phyloP scores from a whole-genome alignment of 768 basidiomycete genomes.

The Termitomyces sp. region DNA sequence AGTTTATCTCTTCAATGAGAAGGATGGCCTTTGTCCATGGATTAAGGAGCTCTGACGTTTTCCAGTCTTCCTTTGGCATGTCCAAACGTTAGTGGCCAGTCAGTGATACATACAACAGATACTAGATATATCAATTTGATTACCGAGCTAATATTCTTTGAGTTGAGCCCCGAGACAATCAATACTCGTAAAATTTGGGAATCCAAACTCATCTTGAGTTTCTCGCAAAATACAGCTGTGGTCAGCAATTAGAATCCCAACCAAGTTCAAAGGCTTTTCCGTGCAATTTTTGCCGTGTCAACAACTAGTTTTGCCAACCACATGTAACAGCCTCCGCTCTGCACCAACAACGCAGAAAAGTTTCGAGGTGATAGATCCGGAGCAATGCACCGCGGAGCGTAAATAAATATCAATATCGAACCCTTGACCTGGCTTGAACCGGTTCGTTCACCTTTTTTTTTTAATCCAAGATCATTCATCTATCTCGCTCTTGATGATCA shows the following conservation, averaged over 20 bases:
- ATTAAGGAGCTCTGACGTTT: neutral
- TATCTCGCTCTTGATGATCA: neutral
- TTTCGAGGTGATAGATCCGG: neutral
- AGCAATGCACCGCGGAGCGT: conserved; percentile 2
- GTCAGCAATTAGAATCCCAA: neutral
- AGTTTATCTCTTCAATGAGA: neutral
- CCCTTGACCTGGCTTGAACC: neutral
- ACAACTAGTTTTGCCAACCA: neutral
- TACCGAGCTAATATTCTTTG: neutral
- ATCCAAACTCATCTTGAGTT: neutral
- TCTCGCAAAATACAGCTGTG: neutral
- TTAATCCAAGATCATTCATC: neutral
- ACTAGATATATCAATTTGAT: neutral
- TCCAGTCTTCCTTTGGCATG: neutral
- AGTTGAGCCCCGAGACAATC: neutral
- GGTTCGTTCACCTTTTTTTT: neutral
- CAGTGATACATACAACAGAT: neutral
- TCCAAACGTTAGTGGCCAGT: neutral
- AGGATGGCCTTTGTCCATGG: neutral
- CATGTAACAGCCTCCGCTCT: neutral
- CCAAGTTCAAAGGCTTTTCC: neutral
- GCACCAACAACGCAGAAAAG: neutral
- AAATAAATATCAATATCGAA: neutral
- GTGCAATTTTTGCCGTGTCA: neutral
- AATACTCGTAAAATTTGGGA: neutral